These are phyloP conservation scores for Alternaria gansuensis DNA, from an alignment of 2,329 filamentous ascomycete species.

Conservation along the genomic window DNA sequence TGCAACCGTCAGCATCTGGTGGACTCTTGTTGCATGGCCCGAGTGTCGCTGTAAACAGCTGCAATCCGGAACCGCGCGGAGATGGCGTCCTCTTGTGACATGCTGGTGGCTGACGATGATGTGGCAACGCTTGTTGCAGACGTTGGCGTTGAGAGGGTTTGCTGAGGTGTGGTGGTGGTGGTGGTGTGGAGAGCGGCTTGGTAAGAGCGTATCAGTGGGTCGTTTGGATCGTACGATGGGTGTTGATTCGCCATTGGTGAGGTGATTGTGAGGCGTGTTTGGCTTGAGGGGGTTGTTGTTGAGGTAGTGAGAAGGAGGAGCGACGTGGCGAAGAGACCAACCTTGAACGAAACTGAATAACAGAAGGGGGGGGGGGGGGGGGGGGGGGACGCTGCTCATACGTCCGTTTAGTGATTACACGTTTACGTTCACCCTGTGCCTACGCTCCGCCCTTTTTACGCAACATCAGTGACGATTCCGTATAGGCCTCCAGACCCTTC, in stretches of 20 bases:
- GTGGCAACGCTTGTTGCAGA: background rate
- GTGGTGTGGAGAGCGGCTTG: background rate
- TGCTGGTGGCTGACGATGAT: conserved; percentile 4
- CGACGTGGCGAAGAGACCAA: background rate
- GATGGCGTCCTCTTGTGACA: conserved; percentile 2
- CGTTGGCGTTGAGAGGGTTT: background rate
- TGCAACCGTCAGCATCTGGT: conserved; percentile 7
- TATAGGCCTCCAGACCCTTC: background rate
- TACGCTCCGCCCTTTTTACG: background rate
- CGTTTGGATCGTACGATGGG: background rate
- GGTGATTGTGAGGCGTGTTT: background rate
- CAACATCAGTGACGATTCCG: background rate
- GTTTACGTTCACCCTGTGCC: background rate
- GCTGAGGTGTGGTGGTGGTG: background rate
- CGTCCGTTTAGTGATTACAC: background rate
- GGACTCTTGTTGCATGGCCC: conserved; percentile 7
- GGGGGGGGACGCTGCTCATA: too few species aligned
- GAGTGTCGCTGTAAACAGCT: background rate
- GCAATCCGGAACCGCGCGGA: background rate
- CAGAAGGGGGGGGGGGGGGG: too few species aligned
- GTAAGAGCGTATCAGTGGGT: conserved; percentile 1
- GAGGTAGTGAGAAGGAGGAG: background rate
- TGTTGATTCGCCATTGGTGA: conserved; percentile 3
- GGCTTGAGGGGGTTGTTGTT: background rate
- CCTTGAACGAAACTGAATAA: background rate